Evolutionary conservation across 371 early-diverging fungal species (phyloP).

Genomic region (Mortierella sp.): DNA sequence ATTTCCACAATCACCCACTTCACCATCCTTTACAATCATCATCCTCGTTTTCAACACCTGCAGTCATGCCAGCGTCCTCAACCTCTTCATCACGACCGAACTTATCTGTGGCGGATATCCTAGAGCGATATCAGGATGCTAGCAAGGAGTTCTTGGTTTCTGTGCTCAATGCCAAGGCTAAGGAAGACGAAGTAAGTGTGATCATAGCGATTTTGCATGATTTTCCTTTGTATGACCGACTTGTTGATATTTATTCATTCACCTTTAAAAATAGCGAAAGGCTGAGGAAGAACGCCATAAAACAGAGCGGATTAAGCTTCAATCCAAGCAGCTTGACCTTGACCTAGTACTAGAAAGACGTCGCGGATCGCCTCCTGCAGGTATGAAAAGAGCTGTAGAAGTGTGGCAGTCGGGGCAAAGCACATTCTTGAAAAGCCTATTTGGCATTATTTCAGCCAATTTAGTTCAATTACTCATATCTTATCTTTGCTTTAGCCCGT

Average conservation of each 20-base stretch:
- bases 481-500: conserved; percentile 10
- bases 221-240: neutral
- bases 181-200: conserved; percentile 49
- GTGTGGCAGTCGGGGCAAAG: too few species aligned
- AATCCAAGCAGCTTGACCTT: conserved; percentile 57
- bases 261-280: conserved; percentile 55
- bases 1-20: conserved; percentile 28
- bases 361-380: conserved; percentile 49
- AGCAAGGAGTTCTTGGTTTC: conserved; percentile 48
- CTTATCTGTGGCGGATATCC: conserved; percentile 43
- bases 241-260: too few species aligned
- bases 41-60: conserved; percentile 10
- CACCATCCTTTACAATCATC: conserved; percentile 36
- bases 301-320: conserved; percentile 56
- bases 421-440: too few species aligned
- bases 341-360: conserved; percentile 49
- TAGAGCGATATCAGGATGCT: conserved; percentile 55
- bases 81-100: conserved; percentile 3
- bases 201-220: neutral
- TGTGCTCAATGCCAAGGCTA: conserved; percentile 51
- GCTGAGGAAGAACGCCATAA: conserved; percentile 60
- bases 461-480: neutral
- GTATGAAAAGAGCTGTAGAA: conserved; percentile 14
- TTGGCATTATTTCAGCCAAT: too few species aligned
- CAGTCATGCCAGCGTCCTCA: conserved; percentile 6